Conservation (phyloP, 352 stramenopile genomes). For the Ophiocytium majus region DNA sequence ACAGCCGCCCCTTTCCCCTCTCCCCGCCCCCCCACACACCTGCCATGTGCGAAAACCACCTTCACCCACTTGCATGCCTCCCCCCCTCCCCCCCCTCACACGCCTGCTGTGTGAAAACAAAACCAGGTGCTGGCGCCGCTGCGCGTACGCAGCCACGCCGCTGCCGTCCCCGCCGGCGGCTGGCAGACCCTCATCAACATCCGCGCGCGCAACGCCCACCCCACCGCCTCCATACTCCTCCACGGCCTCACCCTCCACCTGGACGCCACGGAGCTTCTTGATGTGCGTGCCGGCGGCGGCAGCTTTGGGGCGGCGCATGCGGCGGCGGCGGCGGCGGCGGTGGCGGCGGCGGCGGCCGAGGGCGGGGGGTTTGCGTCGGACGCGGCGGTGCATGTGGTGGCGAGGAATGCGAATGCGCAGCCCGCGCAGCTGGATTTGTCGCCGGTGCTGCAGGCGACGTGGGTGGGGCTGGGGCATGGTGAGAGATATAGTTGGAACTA, state of each 20-base stretch:
- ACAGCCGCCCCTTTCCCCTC: too few species aligned
- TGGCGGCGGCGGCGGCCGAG: too few species aligned
- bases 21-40: neutral
- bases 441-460: neutral
- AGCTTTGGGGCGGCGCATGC: neutral
- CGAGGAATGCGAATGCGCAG: neutral
- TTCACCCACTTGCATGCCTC: too few species aligned
- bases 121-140: neutral
- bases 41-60: too few species aligned
- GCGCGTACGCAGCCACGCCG: neutral
- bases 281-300: neutral
- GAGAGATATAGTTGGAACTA: too few species aligned
- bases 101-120: neutral
- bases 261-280: neutral
- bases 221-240: neutral
- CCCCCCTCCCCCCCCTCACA: neutral
- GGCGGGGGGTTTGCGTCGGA: neutral
- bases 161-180: neutral
- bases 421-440: neutral
- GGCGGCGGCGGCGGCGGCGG: too few species aligned
- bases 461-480: neutral
- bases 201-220: neutral
- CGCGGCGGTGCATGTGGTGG: neutral
- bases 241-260: neutral
- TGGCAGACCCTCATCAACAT: neutral